Evolutionary conservation across 2,329 filamentous ascomycete genomes (phyloP).

Genomic region (Penicillium sp.): DNA sequence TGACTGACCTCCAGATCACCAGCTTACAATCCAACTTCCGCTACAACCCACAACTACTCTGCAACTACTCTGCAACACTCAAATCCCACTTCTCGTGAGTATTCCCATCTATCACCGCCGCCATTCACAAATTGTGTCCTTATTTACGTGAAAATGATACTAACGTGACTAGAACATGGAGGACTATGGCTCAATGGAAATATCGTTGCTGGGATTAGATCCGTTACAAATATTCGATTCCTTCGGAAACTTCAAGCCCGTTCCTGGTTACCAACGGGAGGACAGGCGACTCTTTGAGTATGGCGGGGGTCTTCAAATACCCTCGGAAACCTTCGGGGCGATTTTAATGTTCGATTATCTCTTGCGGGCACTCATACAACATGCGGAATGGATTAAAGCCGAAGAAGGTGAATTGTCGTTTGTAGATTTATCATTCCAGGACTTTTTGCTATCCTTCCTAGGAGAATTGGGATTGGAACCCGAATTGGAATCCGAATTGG

Average conservation of each 20-base stretch:
- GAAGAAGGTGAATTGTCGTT: too few species aligned
- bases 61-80: background rate
- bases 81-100: background rate
- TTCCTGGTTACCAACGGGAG: background rate
- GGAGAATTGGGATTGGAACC: too few species aligned
- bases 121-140: too few species aligned
- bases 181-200: background rate
- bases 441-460: too few species aligned
- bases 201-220: background rate
- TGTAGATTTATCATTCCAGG: too few species aligned
- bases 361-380: background rate
- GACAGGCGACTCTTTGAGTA: background rate
- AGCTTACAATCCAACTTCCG: background rate
- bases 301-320: background rate
- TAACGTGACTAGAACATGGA: background rate
- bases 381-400: background rate
- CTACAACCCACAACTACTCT: background rate
- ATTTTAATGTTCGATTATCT: background rate
- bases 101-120: background rate
- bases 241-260: background rate
- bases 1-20: background rate
- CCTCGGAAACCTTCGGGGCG: background rate
- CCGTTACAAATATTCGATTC: background rate
- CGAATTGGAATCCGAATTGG: too few species aligned
- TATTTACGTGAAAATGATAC: background rate